Evolutionary conservation across 2,329 filamentous ascomycete genomes (phyloP), one percentile per base, ranked within the genome.

Genomic region (Knufia fluminis): DNA sequence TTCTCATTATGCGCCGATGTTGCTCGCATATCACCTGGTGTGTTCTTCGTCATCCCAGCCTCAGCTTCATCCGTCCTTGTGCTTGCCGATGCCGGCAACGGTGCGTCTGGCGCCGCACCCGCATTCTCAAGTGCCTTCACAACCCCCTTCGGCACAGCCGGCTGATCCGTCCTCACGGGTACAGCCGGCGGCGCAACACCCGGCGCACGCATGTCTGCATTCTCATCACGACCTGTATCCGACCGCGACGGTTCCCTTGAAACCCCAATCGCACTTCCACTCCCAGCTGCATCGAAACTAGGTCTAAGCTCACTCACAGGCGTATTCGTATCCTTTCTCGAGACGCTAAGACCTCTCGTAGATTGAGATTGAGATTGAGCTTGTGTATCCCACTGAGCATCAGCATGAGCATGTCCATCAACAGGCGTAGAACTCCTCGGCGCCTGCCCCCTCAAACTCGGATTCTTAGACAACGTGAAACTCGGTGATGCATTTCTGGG

Each of bases 11-110:
- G 26, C 61, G 51, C 2, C 55, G 48, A 2, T 60, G 52, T 3
- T 57, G 52, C 19, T 56, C 56, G 26, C 56, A 56, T 16, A 61
- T 60, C 12, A 58, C 57, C 4, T 55, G 57, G 40, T 61, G 57
- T 17, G 33, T 17, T n/a, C 56, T 56, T 19, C n/a, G n/a, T n/a
- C n/a, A n/a, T n/a, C 7, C 9, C 42, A 59, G 33, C 33, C 16
- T 17, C 33, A n/a, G 9, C 33, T 16, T 16, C 33, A 14, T 36
- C 6, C 9, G 9, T 36, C 9, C 4, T 17, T 16, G n/a, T 14
- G 6, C 16, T 36, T 36, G 33, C 6, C 33, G 33, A 16, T 4
- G 33, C 4, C 6, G 10, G 9, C 16, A 14, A 6, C 9, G 33
- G 33, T 6, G 9, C 10, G 7, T 6, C n/a, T 36, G 33, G 9